Conservation (phyloP, 495 filamentous ascomycete species). For the Penicillium chermesinum region DNA sequence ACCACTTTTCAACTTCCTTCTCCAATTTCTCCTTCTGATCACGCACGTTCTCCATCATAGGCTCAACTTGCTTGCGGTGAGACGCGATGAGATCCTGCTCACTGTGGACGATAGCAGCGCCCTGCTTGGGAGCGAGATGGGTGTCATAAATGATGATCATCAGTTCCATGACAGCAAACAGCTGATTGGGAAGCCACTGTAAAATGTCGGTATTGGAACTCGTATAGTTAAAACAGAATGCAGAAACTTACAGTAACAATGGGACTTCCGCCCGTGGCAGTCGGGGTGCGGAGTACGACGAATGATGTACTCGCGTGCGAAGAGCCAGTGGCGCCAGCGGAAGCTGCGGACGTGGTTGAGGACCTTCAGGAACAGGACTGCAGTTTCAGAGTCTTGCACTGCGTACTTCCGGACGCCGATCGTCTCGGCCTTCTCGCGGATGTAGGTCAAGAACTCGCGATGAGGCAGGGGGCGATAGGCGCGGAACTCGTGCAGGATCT, state of each 20-base stretch:
- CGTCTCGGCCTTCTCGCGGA: slow-evolving; percentile 50
- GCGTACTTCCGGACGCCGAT: slow-evolving; percentile 59
- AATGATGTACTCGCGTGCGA: slow-evolving; percentile 91
- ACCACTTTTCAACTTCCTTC: slow-evolving; percentile 78
- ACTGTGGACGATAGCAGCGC: slow-evolving; percentile 14
- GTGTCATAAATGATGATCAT: slow-evolving; percentile 60
- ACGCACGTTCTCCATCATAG: slow-evolving; percentile 67
- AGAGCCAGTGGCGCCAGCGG: slow-evolving; percentile 90
- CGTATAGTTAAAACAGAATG: background rate
- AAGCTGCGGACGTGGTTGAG: slow-evolving; percentile 86
- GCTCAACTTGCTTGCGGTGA: slow-evolving; percentile 41
- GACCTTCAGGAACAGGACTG: slow-evolving; percentile 62
- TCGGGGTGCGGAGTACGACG: slow-evolving; percentile 75
- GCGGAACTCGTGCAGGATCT: slow-evolving; percentile 80
- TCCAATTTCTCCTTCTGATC: slow-evolving; percentile 64
- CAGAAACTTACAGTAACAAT: slow-evolving; percentile 65
- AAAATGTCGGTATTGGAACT: slow-evolving; percentile 1
- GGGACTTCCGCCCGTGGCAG: slow-evolving; percentile 84
- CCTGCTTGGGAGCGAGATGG: slow-evolving; percentile 42
- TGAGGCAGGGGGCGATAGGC: slow-evolving; percentile 81
- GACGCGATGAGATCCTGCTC: slow-evolving; percentile 28
- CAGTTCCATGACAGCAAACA: slow-evolving; percentile 69
- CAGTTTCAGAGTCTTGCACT: slow-evolving; percentile 45
- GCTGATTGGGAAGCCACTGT: slow-evolving; percentile 80
- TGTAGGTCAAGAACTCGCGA: slow-evolving; percentile 71